Base-by-base conservation (phyloP, 495 filamentous ascomycete genomes). In the Sordaria brevicollis region DNA sequence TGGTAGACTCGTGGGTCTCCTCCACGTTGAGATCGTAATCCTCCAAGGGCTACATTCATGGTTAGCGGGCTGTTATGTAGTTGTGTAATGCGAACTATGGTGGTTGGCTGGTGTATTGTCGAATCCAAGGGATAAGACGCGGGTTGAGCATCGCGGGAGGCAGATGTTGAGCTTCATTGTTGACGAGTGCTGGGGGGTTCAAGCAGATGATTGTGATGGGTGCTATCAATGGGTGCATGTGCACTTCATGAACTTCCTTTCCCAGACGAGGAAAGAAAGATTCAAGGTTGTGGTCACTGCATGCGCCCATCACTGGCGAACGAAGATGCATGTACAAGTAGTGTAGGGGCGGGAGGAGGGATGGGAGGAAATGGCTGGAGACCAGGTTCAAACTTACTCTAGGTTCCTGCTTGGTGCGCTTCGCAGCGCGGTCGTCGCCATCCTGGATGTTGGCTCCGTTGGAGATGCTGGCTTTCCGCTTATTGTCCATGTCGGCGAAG, bases 1-100 rank as follows among this genome's bases (percentile, higher is more conserved):
- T 89, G n/a, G 90, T 91, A 36, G 85, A 86, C 79, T 89, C 87
- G 37, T 76, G 71, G 39, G 81, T 89, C 76, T 91, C 88, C 70
- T 83, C 82, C 25, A 82, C 74, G 66, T 75, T 68, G 29, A 84
- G 77, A 67, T 84, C 79, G 38, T 79, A 79, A 25, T 78, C 76
- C n/a, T 71, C 65, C 9, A 67, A 68, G 21, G 70, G 74, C 78
- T 79, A 57, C 6, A 38, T 21, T 66, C 54, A 72, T 66, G 21
- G 76, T 79, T 67, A 77, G 9, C 36, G 9, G 5, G 33, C 7
- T 33, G 35, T 33, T 38, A 21, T 34, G 29, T 65, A 29, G 57
- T 69, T 34, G 33, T 62, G 66, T 8, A 62, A 65, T 49, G 33
- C 13, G 31, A 19, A 66, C 19, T 19, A 36, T 19, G 10, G 25